Conservation (phyloP, 768 basidiomycete genomes). For the Tulasnella sp. region DNA sequence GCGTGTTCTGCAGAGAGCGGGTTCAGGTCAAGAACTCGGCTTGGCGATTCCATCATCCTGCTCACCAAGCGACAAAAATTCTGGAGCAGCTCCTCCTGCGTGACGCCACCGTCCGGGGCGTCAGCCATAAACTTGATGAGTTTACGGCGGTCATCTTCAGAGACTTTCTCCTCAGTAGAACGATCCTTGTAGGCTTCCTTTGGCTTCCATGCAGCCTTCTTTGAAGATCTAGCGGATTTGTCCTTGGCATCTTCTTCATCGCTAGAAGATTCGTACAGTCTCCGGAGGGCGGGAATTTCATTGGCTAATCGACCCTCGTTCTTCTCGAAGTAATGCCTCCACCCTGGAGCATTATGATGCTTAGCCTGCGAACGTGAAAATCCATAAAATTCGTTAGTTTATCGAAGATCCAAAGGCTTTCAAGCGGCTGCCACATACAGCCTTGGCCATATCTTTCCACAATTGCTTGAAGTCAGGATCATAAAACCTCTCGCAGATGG, state of each 20-base stretch:
- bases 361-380: slow-evolving; percentile 4
- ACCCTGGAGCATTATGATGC: slow-evolving; percentile 24
- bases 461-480: slow-evolving; percentile 31
- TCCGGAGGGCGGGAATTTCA: slow-evolving; percentile 12
- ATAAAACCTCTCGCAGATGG: background rate
- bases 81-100: slow-evolving; percentile 25
- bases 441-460: slow-evolving; percentile 24
- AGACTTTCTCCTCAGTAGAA: slow-evolving; percentile 2
- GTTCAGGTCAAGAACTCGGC: background rate
- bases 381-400: background rate
- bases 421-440: background rate
- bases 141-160: slow-evolving; percentile 20
- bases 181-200: slow-evolving; percentile 18
- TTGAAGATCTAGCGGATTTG: background rate
- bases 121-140: slow-evolving; percentile 34
- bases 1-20: background rate
- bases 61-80: slow-evolving; percentile 28
- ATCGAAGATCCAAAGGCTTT: background rate
- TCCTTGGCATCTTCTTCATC: slow-evolving; percentile 14
- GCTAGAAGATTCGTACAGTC: slow-evolving; percentile 20
- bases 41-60: background rate
- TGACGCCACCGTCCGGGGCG: slow-evolving; percentile 26
- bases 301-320: slow-evolving; percentile 14
- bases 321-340: slow-evolving; percentile 29
- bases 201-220: slow-evolving; percentile 9